These are phyloP conservation scores for Suillus brevipes DNA, from an alignment of 768 basidiomycete species.

Conservation along the genomic window DNA sequence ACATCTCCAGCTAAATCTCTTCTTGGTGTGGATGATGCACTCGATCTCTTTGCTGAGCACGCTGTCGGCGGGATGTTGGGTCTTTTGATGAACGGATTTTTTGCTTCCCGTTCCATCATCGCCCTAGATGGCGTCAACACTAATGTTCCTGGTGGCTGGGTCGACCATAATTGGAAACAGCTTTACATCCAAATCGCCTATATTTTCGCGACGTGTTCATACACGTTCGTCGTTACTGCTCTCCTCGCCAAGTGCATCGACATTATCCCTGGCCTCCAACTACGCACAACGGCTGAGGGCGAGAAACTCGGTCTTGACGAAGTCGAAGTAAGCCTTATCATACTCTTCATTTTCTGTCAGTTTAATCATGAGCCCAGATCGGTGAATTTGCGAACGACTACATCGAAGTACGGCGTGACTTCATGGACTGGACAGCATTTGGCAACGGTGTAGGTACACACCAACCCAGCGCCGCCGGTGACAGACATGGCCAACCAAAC, in stretches of 20 bases:
- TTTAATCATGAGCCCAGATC: constrained; percentile 38
- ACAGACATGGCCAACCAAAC: constrained; percentile 42
- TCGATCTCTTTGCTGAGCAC: constrained; percentile 92
- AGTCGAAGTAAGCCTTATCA: constrained; percentile 51
- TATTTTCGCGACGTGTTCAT: constrained; percentile 54
- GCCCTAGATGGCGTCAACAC: constrained; percentile 67
- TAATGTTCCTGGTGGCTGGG: constrained; percentile 60
- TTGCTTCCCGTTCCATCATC: constrained; percentile 65
- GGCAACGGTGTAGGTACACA: constrained; percentile 17
- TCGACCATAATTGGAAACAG: constrained; percentile 77
- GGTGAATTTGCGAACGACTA: constrained; percentile 72
- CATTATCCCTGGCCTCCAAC: constrained; percentile 55
- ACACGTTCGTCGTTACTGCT: constrained; percentile 64
- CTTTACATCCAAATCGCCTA: constrained; percentile 77
- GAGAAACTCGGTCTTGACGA: constrained; percentile 71
- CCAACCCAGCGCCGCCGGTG: constrained; percentile 27
- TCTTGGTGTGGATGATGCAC: constrained; percentile 78
- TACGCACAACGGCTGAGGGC: constrained; percentile 53
- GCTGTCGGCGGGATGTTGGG: constrained; percentile 83
- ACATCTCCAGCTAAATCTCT: constrained; percentile 60
- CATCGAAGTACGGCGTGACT: constrained; percentile 68
- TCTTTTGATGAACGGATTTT: constrained; percentile 69
- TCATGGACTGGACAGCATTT: constrained; percentile 50
- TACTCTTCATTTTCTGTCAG: background rate
- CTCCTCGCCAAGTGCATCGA: constrained; percentile 58